Evolutionary conservation across 768 basidiomycete genomes (phyloP).

Genomic region (Boletus subcaerulescens): DNA sequence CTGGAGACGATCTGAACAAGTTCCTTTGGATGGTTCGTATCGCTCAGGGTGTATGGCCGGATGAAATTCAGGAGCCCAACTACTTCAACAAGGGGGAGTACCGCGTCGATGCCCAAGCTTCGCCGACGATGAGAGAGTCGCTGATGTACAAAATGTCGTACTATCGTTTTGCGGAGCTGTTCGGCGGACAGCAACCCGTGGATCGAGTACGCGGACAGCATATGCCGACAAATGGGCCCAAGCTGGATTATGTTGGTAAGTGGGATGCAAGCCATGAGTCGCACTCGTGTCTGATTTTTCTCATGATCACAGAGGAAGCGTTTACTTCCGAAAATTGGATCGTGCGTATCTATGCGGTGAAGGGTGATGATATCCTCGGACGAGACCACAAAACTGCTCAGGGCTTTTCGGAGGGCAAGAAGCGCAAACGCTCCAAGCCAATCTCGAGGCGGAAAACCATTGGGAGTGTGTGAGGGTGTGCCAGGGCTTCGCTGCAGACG

Average conservation of each 20-base stretch:
- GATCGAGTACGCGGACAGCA: conserved; percentile 91
- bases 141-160: conserved; percentile 99
- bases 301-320: conserved; percentile 69
- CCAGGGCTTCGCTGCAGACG: not conserved
- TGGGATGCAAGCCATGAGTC: conserved; percentile 1
- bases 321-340: conserved; percentile 99
- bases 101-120: conserved; percentile 82
- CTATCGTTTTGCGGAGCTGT: conserved; percentile 91
- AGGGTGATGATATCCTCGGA: conserved; percentile 88
- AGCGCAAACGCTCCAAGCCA: conserved; percentile 80
- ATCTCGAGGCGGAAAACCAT: conserved; percentile 53
- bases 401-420: conserved; percentile 84
- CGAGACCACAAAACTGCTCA: conserved; percentile 87
- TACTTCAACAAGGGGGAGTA: conserved; percentile 98
- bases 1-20: conserved; percentile 99
- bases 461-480: conserved; percentile 10
- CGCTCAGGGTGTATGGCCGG: conserved; percentile 95
- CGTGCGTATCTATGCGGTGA: conserved; percentile 93
- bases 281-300: not conserved
- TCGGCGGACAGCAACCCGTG: conserved; percentile 64
- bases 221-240: conserved; percentile 73
- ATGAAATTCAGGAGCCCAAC: conserved; percentile 92
- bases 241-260: conserved; percentile 85
- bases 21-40: conserved; percentile 99
- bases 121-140: conserved; percentile 86